Conservation (phyloP, 1,139 yeast genomes). For the Taiozyma sp. region DNA sequence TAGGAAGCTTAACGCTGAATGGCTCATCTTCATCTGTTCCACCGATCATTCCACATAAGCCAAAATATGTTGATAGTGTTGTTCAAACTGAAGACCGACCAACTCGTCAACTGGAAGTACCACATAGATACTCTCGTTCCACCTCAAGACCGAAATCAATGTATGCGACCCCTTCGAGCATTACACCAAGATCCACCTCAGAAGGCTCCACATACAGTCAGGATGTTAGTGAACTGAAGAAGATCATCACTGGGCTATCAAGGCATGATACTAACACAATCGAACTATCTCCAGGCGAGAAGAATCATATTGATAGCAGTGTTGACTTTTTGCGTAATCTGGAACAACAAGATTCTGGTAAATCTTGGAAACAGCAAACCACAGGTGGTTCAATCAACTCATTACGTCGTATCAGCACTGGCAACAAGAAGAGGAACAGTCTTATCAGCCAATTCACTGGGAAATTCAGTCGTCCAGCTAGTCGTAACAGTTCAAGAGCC, state of each 20-base stretch:
- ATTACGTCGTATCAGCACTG: constrained; percentile 25
- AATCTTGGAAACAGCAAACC: constrained; percentile 70
- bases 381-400: constrained; percentile 59
- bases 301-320: constrained; percentile 32
- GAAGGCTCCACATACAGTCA: constrained; percentile 3
- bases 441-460: constrained; percentile 23
- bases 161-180: constrained; percentile 13
- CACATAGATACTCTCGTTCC: constrained; percentile 1
- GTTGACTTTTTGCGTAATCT: constrained; percentile 56
- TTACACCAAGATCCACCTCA: constrained; percentile 5
- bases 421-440: constrained; percentile 16
- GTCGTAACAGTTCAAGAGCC: constrained; percentile 23
- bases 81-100: constrained; percentile 17
- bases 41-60: constrained; percentile 8
- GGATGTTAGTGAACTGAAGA: constrained; percentile 17
- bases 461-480: constrained; percentile 21
- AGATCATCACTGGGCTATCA: constrained; percentile 27
- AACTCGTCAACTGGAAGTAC: constrained; percentile 1
- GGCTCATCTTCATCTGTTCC: constrained; percentile 4
- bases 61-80: constrained; percentile 22
- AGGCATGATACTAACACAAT: constrained; percentile 24
- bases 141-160: constrained; percentile 20
- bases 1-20: constrained; percentile 11
- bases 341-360: constrained; percentile 33
- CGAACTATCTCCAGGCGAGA: constrained; percentile 29